These are phyloP conservation scores for Aciculosporium take DNA, from an alignment of 2,329 filamentous ascomycete species.

Conservation along the genomic window DNA sequence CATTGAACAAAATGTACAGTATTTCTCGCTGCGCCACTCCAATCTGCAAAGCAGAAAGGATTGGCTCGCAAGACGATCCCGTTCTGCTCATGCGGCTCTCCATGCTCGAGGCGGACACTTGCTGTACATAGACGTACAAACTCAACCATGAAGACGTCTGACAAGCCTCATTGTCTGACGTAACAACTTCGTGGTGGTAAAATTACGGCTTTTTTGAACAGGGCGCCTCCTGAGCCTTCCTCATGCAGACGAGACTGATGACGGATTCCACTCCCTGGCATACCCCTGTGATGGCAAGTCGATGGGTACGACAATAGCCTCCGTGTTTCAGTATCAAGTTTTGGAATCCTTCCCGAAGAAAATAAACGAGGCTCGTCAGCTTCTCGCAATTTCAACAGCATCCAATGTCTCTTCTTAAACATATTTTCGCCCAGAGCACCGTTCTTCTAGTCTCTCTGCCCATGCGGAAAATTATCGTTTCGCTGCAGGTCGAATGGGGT, in stretches of 20 bases:
- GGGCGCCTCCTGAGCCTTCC: not conserved
- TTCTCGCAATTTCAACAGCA: not conserved
- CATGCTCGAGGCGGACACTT: not conserved
- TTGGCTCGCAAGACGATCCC: not conserved
- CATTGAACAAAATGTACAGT: too few relatives aligned
- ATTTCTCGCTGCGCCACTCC: not conserved
- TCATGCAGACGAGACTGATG: not conserved
- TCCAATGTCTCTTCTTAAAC: too few relatives aligned
- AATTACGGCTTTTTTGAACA: not conserved
- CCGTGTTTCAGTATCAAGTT: constrained; percentile 3
- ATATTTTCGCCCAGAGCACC: not conserved
- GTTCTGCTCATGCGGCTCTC: not conserved
- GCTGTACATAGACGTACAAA: too few relatives aligned
- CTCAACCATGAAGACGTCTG: too few relatives aligned
- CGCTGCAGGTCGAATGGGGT: not conserved
- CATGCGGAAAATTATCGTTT: not conserved
- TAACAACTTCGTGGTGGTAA: too few relatives aligned
- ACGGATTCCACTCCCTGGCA: not conserved
- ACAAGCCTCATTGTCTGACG: not conserved
- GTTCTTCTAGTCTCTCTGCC: not conserved
- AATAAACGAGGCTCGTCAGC: not conserved
- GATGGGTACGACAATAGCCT: not conserved
- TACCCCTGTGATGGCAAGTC: not conserved
- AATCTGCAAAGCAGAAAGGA: not conserved
- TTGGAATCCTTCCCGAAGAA: not conserved